Base-by-base conservation (phyloP, 2,329 filamentous ascomycete genomes). In the Paecilomyces fulvus region DNA sequence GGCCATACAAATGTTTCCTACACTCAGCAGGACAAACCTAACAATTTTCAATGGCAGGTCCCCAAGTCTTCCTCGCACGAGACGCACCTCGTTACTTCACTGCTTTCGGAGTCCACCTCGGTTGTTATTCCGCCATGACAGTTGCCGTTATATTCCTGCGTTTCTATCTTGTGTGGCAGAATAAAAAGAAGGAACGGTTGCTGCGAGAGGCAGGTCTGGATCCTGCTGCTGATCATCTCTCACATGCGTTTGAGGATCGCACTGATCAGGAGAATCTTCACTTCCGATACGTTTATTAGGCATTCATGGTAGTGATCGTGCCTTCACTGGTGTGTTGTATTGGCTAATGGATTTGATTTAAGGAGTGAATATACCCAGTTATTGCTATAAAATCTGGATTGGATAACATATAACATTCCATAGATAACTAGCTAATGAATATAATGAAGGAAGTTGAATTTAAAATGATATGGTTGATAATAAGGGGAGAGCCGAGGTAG, bases 31-130 rank as follows among this genome's bases (percentile, higher is more conserved):
- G 25, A 21, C 17, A 28, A 28, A 51, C 12, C 20, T 49, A 55
- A 56, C 55, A 43, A 49, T 10, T 49, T 60, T 20, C 10, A 12
- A 31, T n/a, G 17, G 49, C 59, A 77, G 80, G 83, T 0, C 84
- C 85, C 0, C 84, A 87, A 65, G 82, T 87, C 0, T 88, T 87
- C 71, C 76, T 84, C 7, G 71, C 74, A 17, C 75, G 75, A 65
- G 83, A 89, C 64, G 76, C 75, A 0, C 86, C 87, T 0, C 77
- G 82, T 8, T 90, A 89, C 69, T 83, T 85, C 33, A 87, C 83
- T 58, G 87, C 87, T 1, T 88, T 88, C 58, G 77, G 83, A 5
- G 85, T 84, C 0, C 86, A 89, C 63, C 75, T 90, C 8, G 86
- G 83, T 12, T 89, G 87, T 71, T 89, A 89, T 67, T 72, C 75